Base-by-base conservation (phyloP, 176 grass and related monocot species). In the Aegilops speltoides region DNA sequence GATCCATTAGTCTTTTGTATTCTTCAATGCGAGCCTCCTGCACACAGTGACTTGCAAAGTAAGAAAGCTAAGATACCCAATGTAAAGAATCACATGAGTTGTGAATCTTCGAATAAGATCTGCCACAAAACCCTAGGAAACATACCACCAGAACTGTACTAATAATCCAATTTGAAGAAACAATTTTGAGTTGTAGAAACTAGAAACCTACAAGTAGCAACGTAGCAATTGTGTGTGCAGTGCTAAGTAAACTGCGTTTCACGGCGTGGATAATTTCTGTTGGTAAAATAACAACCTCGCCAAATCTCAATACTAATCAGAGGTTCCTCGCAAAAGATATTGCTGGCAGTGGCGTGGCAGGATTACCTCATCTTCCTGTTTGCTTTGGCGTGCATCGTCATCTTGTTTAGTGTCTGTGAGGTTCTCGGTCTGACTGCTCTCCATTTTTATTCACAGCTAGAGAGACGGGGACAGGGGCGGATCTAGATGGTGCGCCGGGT, bases 11-110 rank as follows among this genome's bases (percentile, higher is more conserved):
- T 80, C 79, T 99, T 82, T 80, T 96, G 43, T 93, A 54, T 79
- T 99, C 97, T 88, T 99, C 94, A 67, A 96, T 82, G 12, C 94
- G 90, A 20, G 92, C 92, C 83, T 97, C 97, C 97, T 99, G 83
- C 83, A 93, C 63, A 88, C 10, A 50, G 50, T 28, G 34, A 8
- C 12, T 80, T n/a, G 48, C 63, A 77, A 36, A 9, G 40, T 36
- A 12, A 64, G 33, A 68, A 41, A 56, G 46, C 13, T 25, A 37
- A 77, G 19, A 83, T 65, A 78, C 22, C n/a, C 31, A 66, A 84
- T 19, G 14, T 61, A 74, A 61, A 59, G 4, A 78, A 13, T 71
- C 20, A 40, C 29, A 67, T 34, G 59, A 84, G 61, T 36, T 59
- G 81, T 62, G 32, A 54, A 4, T 37, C 56, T 81, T 70, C 16